Conservation (phyloP, 768 basidiomycete genomes). For the Boletus eberwhitei region DNA sequence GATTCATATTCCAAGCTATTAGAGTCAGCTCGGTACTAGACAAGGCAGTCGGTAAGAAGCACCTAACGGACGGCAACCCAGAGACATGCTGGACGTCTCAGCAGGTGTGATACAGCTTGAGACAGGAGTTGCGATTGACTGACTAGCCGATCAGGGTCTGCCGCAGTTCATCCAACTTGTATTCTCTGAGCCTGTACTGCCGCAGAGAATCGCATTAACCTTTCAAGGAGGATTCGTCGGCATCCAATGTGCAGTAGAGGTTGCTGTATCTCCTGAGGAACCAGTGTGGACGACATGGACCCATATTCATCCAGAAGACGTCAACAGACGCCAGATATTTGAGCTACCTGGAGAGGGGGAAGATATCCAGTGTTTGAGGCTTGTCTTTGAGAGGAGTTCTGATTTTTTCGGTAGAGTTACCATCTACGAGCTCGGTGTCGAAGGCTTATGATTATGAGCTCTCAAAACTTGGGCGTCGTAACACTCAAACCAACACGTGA, state of each 20-base stretch:
- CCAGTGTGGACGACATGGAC: slow-evolving; percentile 49
- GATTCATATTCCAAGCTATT: slow-evolving; percentile 3
- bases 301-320: slow-evolving; percentile 74
- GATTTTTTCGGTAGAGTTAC: slow-evolving; percentile 84
- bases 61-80: slow-evolving; percentile 63
- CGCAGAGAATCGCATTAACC: slow-evolving; percentile 61
- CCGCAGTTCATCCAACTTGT: slow-evolving; percentile 72
- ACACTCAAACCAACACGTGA: neutral
- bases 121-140: neutral
- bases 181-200: slow-evolving; percentile 53
- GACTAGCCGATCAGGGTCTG: slow-evolving; percentile 54
- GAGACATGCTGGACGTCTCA: slow-evolving; percentile 75
- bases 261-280: slow-evolving; percentile 31
- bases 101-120: slow-evolving; percentile 44
- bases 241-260: slow-evolving; percentile 53
- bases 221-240: slow-evolving; percentile 90
- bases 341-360: slow-evolving; percentile 36
- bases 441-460: slow-evolving; percentile 21
- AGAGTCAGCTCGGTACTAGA: slow-evolving; percentile 83
- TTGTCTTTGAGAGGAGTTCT: slow-evolving; percentile 78
- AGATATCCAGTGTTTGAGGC: slow-evolving; percentile 47
- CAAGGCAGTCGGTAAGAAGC: slow-evolving; percentile 67
- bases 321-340: slow-evolving; percentile 40
- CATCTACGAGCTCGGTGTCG: slow-evolving; percentile 56
- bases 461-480: neutral